Conservation (phyloP, 768 basidiomycete species). For the Agrocybe pediades region DNA sequence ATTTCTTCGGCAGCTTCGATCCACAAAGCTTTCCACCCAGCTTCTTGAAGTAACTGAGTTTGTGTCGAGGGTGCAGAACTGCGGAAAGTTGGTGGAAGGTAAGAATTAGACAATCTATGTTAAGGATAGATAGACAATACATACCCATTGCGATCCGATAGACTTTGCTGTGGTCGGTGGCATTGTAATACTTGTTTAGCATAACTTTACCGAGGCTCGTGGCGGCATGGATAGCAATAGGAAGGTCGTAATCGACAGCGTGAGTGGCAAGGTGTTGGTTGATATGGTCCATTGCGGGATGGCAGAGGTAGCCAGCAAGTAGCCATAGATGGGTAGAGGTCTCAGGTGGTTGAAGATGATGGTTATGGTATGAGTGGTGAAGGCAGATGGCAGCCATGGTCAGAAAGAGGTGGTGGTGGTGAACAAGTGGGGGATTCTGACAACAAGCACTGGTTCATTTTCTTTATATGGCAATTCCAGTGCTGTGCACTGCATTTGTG, state of each 20-base stretch:
- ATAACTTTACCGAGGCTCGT: conserved; percentile 24
- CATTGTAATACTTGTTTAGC: conserved; percentile 33
- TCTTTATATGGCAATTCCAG: no score
- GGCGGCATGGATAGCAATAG: conserved; percentile 4
- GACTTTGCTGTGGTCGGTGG: conserved; percentile 30
- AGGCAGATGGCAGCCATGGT: no score
- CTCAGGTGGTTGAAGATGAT: no score
- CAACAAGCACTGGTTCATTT: no score
- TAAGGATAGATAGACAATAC: conserved; percentile 7
- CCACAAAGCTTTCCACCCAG: no score
- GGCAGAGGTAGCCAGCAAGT: no score
- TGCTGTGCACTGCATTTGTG: no score
- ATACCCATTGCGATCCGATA: conserved; percentile 36
- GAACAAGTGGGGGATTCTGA: no score
- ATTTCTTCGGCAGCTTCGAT: no score
- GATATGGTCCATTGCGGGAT: conserved; percentile 21
- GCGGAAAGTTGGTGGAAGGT: background rate
- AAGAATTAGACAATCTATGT: background rate
- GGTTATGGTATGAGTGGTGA: no score
- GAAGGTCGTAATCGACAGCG: background rate
- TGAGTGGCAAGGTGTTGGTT: conserved; percentile 12
- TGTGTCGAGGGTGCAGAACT: conserved; percentile 34
- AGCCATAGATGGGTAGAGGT: no score
- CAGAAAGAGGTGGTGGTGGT: no score
- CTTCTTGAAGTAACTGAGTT: conserved; percentile 29